Base-by-base conservation (phyloP, 257 asterid genomes). In the Gardenia jasminoides region DNA sequence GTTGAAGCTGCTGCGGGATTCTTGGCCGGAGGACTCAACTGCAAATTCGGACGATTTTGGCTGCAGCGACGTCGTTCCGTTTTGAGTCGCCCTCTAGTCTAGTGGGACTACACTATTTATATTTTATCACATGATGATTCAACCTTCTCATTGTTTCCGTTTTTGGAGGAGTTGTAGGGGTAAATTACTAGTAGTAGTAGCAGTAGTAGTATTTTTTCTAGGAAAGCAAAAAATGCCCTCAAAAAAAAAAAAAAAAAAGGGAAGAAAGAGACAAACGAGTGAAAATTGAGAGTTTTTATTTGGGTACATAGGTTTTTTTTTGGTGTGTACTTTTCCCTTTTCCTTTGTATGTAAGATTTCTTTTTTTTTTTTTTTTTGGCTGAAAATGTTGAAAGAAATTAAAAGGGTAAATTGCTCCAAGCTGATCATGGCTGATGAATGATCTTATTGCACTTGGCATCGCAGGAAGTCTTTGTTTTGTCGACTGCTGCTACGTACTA, bases 41-140 rank as follows among this genome's bases (percentile, higher is more conserved):
- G 92, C 82, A 41, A 89, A 89, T 81, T 87, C 97, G 43, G 92
- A 88, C 75, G 96, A 91, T 84, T 91, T 67, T 30, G 92, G 72
- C 15, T 91, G 96, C 87, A 87, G 88, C 88, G 97, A 91, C 92
- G 94, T 90, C 91, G 97, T 88, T 80, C 89, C 88, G 28, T 90
- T 87, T 81, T 95, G 78, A 84, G 44, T 44, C 44, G 19, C 48
- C 36, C 33, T 1, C n/a, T 67, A 36, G 48, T 16, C 8, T 1
- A n/a, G 16, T 78, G 6, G 33, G 33, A 43, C 7, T 43, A 43
- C 47, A 15, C 24, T 48, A n/a, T n/a, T n/a, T n/a, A n/a, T n/a
- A n/a, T n/a, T n/a, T n/a, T n/a, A n/a, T n/a, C 41, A 2, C 47
- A 74, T 31, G 70, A 28, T 24, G 13, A 58, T 22, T 74, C 74